These are phyloP conservation scores for Phycomyces blakesleeanus DNA, from an alignment of 192 early-diverging fungal genomes.

Conservation along the genomic window DNA sequence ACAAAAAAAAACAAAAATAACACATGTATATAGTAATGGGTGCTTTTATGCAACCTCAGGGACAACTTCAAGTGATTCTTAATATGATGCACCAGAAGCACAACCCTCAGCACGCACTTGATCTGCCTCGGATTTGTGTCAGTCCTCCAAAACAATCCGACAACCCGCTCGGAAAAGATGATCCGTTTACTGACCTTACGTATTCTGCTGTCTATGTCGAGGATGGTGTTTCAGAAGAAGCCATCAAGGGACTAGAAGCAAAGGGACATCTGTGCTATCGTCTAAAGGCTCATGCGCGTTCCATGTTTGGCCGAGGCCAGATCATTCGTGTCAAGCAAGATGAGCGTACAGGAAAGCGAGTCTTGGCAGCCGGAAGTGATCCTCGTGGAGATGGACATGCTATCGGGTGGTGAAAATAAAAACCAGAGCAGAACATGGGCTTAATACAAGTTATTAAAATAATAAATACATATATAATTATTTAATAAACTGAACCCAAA, in stretches of 20 bases:
- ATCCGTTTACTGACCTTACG: constrained; percentile 22
- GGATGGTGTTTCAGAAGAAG: constrained; percentile 50
- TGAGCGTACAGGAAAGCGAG: constrained; percentile 34
- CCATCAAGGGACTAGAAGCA: constrained; percentile 42
- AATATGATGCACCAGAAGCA: constrained; percentile 57
- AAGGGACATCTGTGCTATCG: constrained; percentile 58
- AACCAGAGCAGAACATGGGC: no score
- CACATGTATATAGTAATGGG: constrained; percentile 77
- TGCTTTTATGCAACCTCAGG: constrained; percentile 80
- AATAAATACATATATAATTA: no score
- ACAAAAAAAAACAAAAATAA: no score
- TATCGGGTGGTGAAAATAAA: constrained; percentile 38
- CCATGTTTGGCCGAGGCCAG: constrained; percentile 73
- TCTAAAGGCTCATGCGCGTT: constrained; percentile 42
- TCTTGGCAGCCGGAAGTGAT: constrained; percentile 54
- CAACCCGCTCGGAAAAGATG: constrained; percentile 14
- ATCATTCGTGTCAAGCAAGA: constrained; percentile 49
- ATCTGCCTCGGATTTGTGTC: constrained; percentile 66
- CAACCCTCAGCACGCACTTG: constrained; percentile 63
- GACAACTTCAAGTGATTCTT: constrained; percentile 76
- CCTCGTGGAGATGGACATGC: constrained; percentile 59
- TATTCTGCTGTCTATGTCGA: constrained; percentile 51
- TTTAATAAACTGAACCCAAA: no score
- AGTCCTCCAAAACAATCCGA: constrained; percentile 28
- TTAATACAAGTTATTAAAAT: no score